Evolutionary conservation across 2,329 filamentous ascomycete species (phyloP), one percentile per base, ranked within the genome.

Genomic region (Curvularia sp.): DNA sequence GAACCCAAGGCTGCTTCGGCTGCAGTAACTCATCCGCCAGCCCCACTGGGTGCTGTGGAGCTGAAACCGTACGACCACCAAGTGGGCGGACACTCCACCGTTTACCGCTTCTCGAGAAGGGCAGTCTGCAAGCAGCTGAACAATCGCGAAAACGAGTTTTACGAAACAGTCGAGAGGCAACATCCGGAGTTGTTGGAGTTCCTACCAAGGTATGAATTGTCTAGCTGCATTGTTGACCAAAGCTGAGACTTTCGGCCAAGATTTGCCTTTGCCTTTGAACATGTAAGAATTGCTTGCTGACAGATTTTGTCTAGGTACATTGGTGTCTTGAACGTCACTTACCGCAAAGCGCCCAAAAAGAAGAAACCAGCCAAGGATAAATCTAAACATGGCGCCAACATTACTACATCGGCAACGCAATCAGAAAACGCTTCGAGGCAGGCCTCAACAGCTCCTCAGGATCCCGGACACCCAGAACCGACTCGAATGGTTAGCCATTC

Each of bases 91-190:
- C 95, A 99, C 76, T 97, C 93, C 6, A 97, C 94, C 0, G 86
- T 99, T 35, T 99, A 96, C 85, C 89, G 94, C 42, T 98, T 99
- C 75, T 98, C 95, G 18, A 89, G 92, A 66, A 87, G 93, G 69
- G 95, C 95, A 55, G 93, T 99, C 10, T 99, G 95, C 83, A 99
- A 99, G 79, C 93, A 97, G 79, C 85, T 99, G 72, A 99, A 97
- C 77, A 99, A 97, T 76, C 87, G 94, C 71, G 95, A 99, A 75
- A 99, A 99, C 78, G 92, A 97, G 79, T 99, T 99, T 75, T 99
- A 99, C 77, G 95, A 99, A 79, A 95, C 89, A 54, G 92, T 98
- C 70, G 95, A 99, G 81, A 88, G 87, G 71, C 88, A 92, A 66
- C 94, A 99, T 77, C 91, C 93, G 64, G 90, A 97, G 73, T 84